These are phyloP conservation scores for Syncephalastrum sp. DNA, from an alignment of 371 early-diverging fungal genomes.

Conservation along the genomic window DNA sequence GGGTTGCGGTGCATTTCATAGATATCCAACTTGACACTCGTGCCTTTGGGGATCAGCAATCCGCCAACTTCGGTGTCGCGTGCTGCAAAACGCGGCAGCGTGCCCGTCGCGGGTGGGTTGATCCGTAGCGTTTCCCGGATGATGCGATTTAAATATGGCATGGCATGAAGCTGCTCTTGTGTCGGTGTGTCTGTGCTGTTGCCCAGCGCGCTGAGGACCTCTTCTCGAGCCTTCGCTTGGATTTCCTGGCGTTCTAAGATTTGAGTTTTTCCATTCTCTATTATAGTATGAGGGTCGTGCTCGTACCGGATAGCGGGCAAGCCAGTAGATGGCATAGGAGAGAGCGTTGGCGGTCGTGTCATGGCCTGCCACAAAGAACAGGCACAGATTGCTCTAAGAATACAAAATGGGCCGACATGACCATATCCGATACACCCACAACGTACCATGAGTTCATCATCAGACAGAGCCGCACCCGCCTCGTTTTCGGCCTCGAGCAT, in stretches of 20 bases:
- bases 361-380: conserved; percentile 29
- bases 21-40: conserved; percentile 29
- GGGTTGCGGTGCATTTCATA: conserved; percentile 23
- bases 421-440: too few species aligned
- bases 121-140: conserved; percentile 44
- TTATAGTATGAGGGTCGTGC: too few species aligned
- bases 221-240: conserved; percentile 47
- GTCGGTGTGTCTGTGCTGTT: conserved; percentile 26
- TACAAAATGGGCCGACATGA: too few species aligned
- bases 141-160: conserved; percentile 46
- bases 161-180: conserved; percentile 34
- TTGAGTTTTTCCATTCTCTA: conserved; percentile 1
- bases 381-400: conserved; percentile 18
- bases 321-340: conserved; percentile 24
- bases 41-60: conserved; percentile 44
- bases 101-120: conserved; percentile 26
- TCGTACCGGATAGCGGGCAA: conserved; percentile 30
- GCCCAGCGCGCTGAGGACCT: conserved; percentile 50
- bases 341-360: conserved; percentile 33
- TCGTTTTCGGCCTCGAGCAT: conserved; percentile 32
- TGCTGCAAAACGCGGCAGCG: conserved; percentile 19
- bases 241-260: conserved; percentile 18
- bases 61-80: conserved; percentile 25
- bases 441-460: conserved; percentile 19
- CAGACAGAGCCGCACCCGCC: conserved; percentile 9